Percentiles rank a stretch among this genome's conserved stretches.
phyloP scores from a whole-genome alignment of 805 yeast species.

The Lachancea mirantina region DNA sequence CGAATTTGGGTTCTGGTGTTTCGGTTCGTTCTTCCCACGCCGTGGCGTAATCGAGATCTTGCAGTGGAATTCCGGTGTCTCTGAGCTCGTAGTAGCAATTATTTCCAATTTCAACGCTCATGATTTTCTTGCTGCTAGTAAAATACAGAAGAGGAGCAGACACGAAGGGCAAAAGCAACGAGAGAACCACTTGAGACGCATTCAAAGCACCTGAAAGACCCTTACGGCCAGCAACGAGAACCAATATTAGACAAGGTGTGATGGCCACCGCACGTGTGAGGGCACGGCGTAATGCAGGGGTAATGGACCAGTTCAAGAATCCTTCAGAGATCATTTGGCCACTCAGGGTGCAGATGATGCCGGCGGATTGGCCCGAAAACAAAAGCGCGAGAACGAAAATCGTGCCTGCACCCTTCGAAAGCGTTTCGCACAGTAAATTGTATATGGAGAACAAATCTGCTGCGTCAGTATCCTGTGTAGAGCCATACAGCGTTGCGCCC shows the following conservation, averaged over 20 bases:
- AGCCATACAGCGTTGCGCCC: constrained; percentile 69
- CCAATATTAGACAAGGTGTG: constrained; percentile 75
- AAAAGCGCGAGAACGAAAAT: constrained; percentile 79
- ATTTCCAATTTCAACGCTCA: constrained; percentile 44
- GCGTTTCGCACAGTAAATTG: constrained; percentile 48
- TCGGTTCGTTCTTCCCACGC: not conserved
- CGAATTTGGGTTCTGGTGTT: constrained; percentile 16
- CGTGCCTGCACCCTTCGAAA: constrained; percentile 75
- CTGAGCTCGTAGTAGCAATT: constrained; percentile 11
- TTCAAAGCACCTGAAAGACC: constrained; percentile 74
- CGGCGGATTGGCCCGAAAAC: constrained; percentile 92
- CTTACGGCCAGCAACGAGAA: constrained; percentile 67
- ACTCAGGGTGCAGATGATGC: constrained; percentile 87
- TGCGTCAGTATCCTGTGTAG: constrained; percentile 52
- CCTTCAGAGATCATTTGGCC: constrained; percentile 95
- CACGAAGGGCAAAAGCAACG: constrained; percentile 75
- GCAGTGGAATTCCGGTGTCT: constrained; percentile 8
- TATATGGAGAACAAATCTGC: constrained; percentile 84
- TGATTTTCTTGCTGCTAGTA: constrained; percentile 61
- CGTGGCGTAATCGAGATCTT: not conserved
- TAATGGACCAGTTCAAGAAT: constrained; percentile 68
- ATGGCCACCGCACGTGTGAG: constrained; percentile 80
- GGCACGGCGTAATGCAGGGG: constrained; percentile 75
- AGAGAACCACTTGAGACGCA: constrained; percentile 77
- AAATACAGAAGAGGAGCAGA: constrained; percentile 82